Base-by-base conservation (phyloP, 2,329 filamentous ascomycete genomes). In the Aspergillus uvarum region DNA sequence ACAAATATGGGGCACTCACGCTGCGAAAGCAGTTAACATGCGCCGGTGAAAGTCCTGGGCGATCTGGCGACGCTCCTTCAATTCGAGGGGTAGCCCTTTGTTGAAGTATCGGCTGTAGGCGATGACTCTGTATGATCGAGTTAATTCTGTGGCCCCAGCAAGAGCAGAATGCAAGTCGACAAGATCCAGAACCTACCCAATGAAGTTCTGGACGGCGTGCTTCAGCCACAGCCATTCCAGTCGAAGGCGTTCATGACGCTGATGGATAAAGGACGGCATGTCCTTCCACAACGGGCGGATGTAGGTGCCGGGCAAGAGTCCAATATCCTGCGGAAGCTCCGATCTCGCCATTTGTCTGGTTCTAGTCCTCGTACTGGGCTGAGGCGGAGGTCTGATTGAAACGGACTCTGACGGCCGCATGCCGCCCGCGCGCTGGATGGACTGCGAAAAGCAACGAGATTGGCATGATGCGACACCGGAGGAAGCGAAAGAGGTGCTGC, bases 21-120 rank as follows among this genome's bases (percentile, higher is more conserved):
- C 65, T 24, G 81, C 80, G 62, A 83, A 81, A 22, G 77, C 73
- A 24, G 66, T 74, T 67, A 82, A 83, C 77, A 83, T 80, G 26
- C 69, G 62, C 50, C 72, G 61, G 59, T 83, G 80, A n/a, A 83
- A 70, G 8, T 72, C 64, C 47, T 70, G 69, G 11, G 76, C 79
- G 44, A 77, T 70, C 10, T 65, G 55, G 19, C 76, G 74, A 44
- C 79, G 70, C 47, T 75, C 67, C 22, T 62, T 64, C 24, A 76
- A 57, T n/a, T 72, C 64, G 19, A 80, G 67, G 26, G 76, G 75
- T 26, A 73, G 59, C 12, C 67, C 67, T 49, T 67, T 72, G 59
- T 70, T 70, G 29, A 70, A 54, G 54, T 65, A 72, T 66, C 74
- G 76, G 63, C 65, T 68, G 59, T 75, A 75, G 42, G 66, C 62